Base-by-base conservation (phyloP, 306 rosid genomes). In the Oxytropis ochrocephala region DNA sequence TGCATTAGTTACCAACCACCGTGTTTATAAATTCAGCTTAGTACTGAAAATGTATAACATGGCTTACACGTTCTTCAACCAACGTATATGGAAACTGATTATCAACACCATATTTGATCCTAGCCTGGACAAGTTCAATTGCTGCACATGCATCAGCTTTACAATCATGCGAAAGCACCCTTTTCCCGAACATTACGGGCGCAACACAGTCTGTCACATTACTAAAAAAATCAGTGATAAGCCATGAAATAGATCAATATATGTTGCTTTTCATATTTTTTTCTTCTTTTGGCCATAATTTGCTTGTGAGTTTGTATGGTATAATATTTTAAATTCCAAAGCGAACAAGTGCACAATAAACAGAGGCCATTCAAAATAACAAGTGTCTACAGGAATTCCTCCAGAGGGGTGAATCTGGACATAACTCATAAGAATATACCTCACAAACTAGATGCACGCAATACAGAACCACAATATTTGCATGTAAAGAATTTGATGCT, bases 71-170 rank as follows among this genome's bases (percentile, higher is more conserved):
- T 58, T 79, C 84, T 76, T 80, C 78, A 76, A 52, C 57, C 68
- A 74, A 44, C 4, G 87, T 65, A 49, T 85, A 52, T 54, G 72
- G 72, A 64, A 74, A 74, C 64, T 41, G 59, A 55, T 42, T 82
- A 47, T 85, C 90, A 41, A 79, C 81, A 13, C 89, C 89, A 7
- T 74, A 73, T 46, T 83, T 84, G 67, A 94, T 63, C 85, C 69
- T 88, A 18, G 96, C 96, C 78, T 88, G 90, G 62, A 66, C 95
- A 79, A 94, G 99, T 67, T 94, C 83, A 97, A 94, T 91, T 49
- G 98, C 90, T 64, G 98, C 96, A 70, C 67, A 18, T 51, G 97
- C 98, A 85, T 90, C 97, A 66, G 91, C 91, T 61, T 79, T 70
- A 87, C 99, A 91, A 72, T 88, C 87, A 83, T 94, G 99, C 0